phyloP scores from a whole-genome alignment of 352 stramenopile genomes.

The Phytopythium vexans region DNA sequence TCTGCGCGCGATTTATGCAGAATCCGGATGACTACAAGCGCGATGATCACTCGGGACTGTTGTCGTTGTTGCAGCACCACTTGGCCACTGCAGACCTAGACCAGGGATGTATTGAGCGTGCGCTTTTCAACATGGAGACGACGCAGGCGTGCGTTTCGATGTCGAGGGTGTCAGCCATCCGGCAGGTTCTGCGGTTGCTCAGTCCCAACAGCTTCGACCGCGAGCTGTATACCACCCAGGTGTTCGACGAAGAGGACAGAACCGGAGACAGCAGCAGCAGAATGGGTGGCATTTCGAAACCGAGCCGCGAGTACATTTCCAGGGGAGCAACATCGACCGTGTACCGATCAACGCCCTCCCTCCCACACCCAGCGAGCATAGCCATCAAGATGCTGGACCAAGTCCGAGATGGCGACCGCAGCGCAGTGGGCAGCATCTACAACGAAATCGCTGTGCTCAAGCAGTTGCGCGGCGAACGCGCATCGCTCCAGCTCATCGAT shows the following conservation, averaged over 20 bases:
- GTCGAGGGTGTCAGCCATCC: conserved; percentile 22
- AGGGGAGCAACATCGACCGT: conserved; percentile 53
- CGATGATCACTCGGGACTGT: conserved; percentile 17
- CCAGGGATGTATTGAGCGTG: conserved; percentile 14
- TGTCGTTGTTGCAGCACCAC: conserved; percentile 46
- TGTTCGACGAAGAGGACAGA: neutral
- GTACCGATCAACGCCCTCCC: conserved; percentile 21
- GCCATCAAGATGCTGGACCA: conserved; percentile 60
- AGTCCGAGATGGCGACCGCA: conserved; percentile 34
- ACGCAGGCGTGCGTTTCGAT: conserved; percentile 20
- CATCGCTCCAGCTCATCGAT: conserved; percentile 56
- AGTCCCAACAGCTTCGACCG: conserved; percentile 37
- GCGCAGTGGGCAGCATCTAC: conserved; percentile 37
- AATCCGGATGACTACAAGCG: neutral
- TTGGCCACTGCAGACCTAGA: conserved; percentile 16
- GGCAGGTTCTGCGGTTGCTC: conserved; percentile 32
- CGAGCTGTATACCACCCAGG: conserved; percentile 20
- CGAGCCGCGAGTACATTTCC: conserved; percentile 27
- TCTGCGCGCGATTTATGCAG: conserved; percentile 32
- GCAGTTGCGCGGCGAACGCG: conserved; percentile 36
- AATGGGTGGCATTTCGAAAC: neutral
- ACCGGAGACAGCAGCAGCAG: neutral
- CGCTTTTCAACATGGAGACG: conserved; percentile 30
- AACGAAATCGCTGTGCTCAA: conserved; percentile 55
- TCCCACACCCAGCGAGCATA: conserved; percentile 15